These are phyloP conservation scores for Cyberlindnera lachancei DNA, from an alignment of 805 yeast species.

Conservation along the genomic window DNA sequence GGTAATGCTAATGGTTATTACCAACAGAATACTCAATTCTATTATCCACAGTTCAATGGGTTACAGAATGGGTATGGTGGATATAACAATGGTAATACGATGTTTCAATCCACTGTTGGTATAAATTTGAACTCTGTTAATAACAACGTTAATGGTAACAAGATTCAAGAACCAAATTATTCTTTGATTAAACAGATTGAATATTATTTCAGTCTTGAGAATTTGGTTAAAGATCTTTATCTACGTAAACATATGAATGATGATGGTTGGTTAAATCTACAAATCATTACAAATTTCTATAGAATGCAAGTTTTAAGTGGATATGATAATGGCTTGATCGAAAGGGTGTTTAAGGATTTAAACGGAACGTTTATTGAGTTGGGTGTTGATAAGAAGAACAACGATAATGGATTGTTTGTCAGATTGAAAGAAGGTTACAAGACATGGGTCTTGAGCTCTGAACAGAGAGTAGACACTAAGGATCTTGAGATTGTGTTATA, in stretches of 20 bases:
- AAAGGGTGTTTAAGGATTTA: conserved; percentile 47
- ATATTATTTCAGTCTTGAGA: conserved; percentile 85
- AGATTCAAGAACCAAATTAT: conserved; percentile 19
- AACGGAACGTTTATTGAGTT: conserved; percentile 29
- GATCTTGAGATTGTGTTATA: no score
- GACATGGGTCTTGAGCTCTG: conserved; percentile 61
- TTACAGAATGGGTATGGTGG: background rate
- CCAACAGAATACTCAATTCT: no score
- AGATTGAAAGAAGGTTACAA: conserved; percentile 52
- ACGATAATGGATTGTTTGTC: conserved; percentile 44
- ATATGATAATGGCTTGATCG: conserved; percentile 45
- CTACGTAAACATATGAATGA: conserved; percentile 76
- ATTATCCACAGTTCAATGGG: conserved; percentile 9
- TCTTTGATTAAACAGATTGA: conserved; percentile 53
- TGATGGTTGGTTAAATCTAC: conserved; percentile 64
- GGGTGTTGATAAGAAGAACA: no score
- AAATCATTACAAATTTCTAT: conserved; percentile 60
- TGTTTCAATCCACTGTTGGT: no score
- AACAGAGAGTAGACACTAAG: conserved; percentile 42
- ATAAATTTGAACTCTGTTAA: no score
- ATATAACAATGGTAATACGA: conserved; percentile 16
- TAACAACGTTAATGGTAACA: conserved; percentile 6
- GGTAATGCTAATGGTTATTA: conserved; percentile 10
- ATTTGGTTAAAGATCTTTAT: conserved; percentile 76
- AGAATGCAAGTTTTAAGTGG: conserved; percentile 62